Percentiles rank a stretch among this genome's conserved stretches.
Conservation (phyloP, 345 rosid species). For the Salix koriyanagi region DNA sequence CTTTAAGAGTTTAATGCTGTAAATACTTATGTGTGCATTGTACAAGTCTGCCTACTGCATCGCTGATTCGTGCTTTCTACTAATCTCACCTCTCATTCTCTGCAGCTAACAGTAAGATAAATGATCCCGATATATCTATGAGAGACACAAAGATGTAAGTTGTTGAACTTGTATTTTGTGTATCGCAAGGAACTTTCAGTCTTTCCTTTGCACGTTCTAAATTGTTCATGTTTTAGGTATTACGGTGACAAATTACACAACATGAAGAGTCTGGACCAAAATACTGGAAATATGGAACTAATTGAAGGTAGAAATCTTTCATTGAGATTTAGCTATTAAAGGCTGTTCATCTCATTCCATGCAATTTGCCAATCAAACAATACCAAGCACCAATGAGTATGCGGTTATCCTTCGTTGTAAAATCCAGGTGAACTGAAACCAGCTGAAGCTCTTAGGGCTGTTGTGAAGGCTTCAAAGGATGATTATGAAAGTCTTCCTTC, state of each 20-base stretch:
- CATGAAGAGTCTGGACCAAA: slow-evolving; percentile 13
- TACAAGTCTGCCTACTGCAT: neutral
- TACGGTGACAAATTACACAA: slow-evolving; percentile 26
- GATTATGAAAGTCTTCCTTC: slow-evolving; percentile 72
- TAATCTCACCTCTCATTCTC: neutral
- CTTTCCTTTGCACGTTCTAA: neutral
- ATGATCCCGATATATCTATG: slow-evolving; percentile 22
- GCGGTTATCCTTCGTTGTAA: neutral
- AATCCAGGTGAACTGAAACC: slow-evolving; percentile 28
- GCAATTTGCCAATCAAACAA: neutral
- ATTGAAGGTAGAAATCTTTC: slow-evolving; percentile 36
- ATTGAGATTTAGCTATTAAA: neutral
- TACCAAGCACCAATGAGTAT: neutral
- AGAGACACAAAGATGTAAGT: slow-evolving; percentile 45
- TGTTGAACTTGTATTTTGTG: slow-evolving; percentile 8
- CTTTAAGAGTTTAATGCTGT: neutral
- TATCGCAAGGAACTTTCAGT: neutral
- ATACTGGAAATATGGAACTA: slow-evolving; percentile 14
- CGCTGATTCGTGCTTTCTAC: slow-evolving; percentile 5
- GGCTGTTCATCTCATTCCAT: neutral
- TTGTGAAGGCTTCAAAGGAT: slow-evolving; percentile 42
- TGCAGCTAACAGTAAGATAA: slow-evolving; percentile 35
- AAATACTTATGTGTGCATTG: neutral
- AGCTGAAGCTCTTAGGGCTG: slow-evolving; percentile 17
- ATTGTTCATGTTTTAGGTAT: slow-evolving; percentile 22